Evolutionary conservation across 1,139 yeast species (phyloP).

Genomic region (Sugiyamaella xylanicola): DNA sequence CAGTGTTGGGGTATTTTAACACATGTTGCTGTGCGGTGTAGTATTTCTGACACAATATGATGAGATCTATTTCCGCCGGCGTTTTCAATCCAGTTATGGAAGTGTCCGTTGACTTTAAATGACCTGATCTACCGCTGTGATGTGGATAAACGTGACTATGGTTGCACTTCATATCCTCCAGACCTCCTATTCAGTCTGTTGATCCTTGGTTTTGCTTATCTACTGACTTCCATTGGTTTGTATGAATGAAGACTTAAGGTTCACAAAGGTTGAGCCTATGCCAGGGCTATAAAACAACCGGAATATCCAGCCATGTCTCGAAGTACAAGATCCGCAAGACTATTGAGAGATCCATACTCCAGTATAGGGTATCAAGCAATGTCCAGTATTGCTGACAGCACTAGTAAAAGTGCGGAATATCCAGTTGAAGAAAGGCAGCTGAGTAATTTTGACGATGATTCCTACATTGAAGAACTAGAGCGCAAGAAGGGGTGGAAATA

Average conservation of each 20-base stretch:
- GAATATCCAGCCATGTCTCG: not conserved
- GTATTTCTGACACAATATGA: not conserved
- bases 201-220: not conserved
- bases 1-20: no score
- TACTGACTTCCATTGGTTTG: not conserved
- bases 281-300: not conserved
- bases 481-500: slow-evolving; percentile 26
- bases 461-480: slow-evolving; percentile 13
- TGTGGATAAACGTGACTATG: not conserved
- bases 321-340: not conserved
- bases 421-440: slow-evolving; percentile 8
- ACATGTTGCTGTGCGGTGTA: no score
- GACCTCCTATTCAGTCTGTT: no score
- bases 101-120: not conserved
- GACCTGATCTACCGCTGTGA: not conserved
- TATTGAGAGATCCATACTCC: not conserved
- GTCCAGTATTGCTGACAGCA: not conserved
- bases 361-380: slow-evolving; percentile 1
- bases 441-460: not conserved
- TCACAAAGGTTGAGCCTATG: not conserved
- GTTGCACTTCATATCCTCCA: not conserved
- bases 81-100: not conserved
- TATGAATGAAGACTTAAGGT: not conserved
- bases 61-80: not conserved
- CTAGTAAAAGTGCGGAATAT: not conserved